Percentiles rank a stretch among this genome's conserved stretches.
Evolutionary conservation across 257 asterid genomes (phyloP).

Genomic region (Solanum pimpinellifolium): DNA sequence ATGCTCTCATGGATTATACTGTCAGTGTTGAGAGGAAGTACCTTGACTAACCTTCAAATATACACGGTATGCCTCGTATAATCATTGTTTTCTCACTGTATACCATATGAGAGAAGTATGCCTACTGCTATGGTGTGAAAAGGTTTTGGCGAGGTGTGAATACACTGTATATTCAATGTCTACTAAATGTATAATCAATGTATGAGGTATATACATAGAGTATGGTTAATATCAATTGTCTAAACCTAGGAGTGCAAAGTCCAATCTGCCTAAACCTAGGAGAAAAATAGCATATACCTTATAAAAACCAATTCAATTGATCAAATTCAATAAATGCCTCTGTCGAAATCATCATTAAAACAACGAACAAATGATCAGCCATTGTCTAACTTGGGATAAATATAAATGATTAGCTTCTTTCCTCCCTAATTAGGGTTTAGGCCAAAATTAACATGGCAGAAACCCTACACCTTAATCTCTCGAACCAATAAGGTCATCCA

Average conservation of each 20-base stretch:
- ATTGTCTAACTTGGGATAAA: background rate
- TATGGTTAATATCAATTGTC: background rate
- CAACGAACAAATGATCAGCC: background rate
- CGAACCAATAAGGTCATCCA: background rate
- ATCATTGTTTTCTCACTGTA: background rate
- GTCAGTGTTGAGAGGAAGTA: background rate
- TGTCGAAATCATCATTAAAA: background rate
- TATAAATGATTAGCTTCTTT: background rate
- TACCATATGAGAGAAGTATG: background rate
- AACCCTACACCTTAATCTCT: background rate
- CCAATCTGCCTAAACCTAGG: background rate
- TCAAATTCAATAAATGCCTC: background rate
- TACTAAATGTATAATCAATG: background rate
- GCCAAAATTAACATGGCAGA: background rate
- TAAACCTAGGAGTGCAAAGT: background rate
- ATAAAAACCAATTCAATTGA: background rate
- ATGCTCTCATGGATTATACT: background rate
- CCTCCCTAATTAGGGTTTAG: background rate
- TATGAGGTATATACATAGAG: background rate
- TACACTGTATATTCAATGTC: background rate
- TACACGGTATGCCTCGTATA: background rate
- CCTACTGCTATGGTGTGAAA: background rate
- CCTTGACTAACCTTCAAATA: background rate
- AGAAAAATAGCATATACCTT: background rate
- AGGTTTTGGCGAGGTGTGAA: background rate